Evolutionary conservation across 2,329 filamentous ascomycete genomes (phyloP).

Genomic region (Pyricularia sp.): DNA sequence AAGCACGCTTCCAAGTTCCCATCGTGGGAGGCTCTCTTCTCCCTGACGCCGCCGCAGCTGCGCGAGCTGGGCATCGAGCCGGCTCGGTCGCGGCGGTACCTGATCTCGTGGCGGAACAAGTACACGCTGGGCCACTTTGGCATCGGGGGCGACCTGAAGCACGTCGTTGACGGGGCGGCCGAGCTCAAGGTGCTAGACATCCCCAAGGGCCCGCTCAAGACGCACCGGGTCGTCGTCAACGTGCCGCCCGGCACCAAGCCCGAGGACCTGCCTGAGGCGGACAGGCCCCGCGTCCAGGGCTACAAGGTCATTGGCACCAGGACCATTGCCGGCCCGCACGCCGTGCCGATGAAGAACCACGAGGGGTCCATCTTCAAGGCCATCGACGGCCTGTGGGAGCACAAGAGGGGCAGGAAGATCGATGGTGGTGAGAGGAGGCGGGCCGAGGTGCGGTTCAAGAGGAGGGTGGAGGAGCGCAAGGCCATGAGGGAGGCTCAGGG

Average conservation of each 20-base stretch:
- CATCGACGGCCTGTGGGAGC: constrained; percentile 89
- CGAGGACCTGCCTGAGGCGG: constrained; percentile 20
- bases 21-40: constrained; percentile 86
- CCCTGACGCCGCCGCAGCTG: constrained; percentile 66
- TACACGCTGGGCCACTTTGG: constrained; percentile 73
- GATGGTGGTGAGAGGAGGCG: constrained; percentile 91
- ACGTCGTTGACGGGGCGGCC: constrained; percentile 51
- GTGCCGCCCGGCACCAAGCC: constrained; percentile 35
- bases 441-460: constrained; percentile 81
- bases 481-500: constrained; percentile 37
- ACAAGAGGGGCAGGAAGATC: constrained; percentile 78
- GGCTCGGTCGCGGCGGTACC: constrained; percentile 69
- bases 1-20: constrained; percentile 80
- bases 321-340: constrained; percentile 66
- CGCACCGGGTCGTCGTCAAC: constrained; percentile 44
- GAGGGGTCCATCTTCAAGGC: constrained; percentile 57
- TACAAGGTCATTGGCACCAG: constrained; percentile 58
- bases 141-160: constrained; percentile 69
- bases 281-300: constrained; percentile 46
- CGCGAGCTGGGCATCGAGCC: constrained; percentile 81
- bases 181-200: constrained; percentile 37
- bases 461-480: constrained; percentile 67
- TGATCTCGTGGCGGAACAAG: constrained; percentile 79
- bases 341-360: constrained; percentile 58
- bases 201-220: constrained; percentile 23